Base-by-base conservation (phyloP, 2,329 filamentous ascomycete genomes). In the Colletotrichum godetiae region DNA sequence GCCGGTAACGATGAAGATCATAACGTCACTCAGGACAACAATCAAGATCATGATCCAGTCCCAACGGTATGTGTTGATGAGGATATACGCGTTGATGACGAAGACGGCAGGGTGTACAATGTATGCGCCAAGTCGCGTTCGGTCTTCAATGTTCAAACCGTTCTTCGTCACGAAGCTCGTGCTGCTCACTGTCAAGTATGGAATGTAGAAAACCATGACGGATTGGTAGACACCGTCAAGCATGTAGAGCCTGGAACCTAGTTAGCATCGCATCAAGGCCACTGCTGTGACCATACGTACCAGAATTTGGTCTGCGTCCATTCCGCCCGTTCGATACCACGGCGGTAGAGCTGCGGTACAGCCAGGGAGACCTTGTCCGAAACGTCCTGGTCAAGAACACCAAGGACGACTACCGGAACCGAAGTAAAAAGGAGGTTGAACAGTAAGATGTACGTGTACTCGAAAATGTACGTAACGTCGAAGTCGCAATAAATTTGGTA, bases 371-470 rank as follows among this genome's bases (percentile, higher is more conserved):
- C 94, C 80, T 92, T 93, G 82, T 98, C 97, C 76, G 94, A 94
- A 59, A 99, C 96, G 81, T 99, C 97, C 84, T 99, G 97, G 80
- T 99, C 97, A 75, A 99, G 88, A 55, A 99, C 94, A 84, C 97
- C 97, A 91, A 98, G 97, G 77, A 99, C 91, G 77, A 97, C 95
- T 74, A 98, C 94, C 3, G 97, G 95, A 24, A 99, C 84, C 19
- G 97, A 99, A 6, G 97, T 99, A 84, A 99, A 99, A 71, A 95
- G 94, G 81, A 99, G 87, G 85, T 98, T 98, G 88, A 97, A 98
- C 81, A 98, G 89, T 75, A 98, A 88, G 79, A 99, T 98, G 84
- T 98, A 99, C 52, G 95, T 97, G 86, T 98, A 98, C 83, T 99
- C 97, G 85, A 97, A 98, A 66, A 98, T 91, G 81, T 98, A 98